Evolutionary conservation across 352 stramenopile species (phyloP), one percentile per base, ranked within the genome.

Genomic region (Blastocystis sp.): DNA sequence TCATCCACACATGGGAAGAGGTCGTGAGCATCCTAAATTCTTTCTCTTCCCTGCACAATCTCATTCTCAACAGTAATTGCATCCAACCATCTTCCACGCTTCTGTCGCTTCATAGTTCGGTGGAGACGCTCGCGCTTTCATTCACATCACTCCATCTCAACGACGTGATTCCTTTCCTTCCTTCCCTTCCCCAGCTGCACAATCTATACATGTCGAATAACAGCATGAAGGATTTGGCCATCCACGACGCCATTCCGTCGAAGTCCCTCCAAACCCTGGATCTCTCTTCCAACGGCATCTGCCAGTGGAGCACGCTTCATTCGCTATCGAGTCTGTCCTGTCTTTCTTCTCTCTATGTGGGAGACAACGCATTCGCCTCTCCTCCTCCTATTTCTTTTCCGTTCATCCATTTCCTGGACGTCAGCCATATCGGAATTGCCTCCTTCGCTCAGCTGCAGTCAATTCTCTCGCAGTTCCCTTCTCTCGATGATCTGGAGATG

Each of bases 21-120:
- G 28, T 81, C 21, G 40, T 66, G 40, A 21, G 3, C 17, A 81
- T 81, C 48, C 38, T 81, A 3, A n/a, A 64, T n/a, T 66, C 24
- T 3, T 59, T 81, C 48, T 59, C 71, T 9, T 59, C 28, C 45
- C 60, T 81, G 9, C 71, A 59, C 38, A 64, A 66, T 40, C 60
- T 81, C 24, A 19, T 81, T 2, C n/a, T 81, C 21, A 81, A 81
- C 48, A 11, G 38, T 21, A 81, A 81, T 65, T 17, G 21, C n/a
- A 45, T 81, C 1, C 43, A 81, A 24, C 71, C 71, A 11, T 54
- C 21, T 42, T n/a, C 43, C 21, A 10, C 38, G 17, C 71, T 63
- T 40, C 71, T 38, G n/a, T 64, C 57, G 6, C 48, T 63, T 64
- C 43, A 45, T 40, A 42, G 9, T 65, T 45, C n/a, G 40, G 43